Evolutionary conservation across 441 rosid genomes (phyloP), one percentile per base, ranked within the genome.

Genomic region (Pelargonium myrrhifolium): DNA sequence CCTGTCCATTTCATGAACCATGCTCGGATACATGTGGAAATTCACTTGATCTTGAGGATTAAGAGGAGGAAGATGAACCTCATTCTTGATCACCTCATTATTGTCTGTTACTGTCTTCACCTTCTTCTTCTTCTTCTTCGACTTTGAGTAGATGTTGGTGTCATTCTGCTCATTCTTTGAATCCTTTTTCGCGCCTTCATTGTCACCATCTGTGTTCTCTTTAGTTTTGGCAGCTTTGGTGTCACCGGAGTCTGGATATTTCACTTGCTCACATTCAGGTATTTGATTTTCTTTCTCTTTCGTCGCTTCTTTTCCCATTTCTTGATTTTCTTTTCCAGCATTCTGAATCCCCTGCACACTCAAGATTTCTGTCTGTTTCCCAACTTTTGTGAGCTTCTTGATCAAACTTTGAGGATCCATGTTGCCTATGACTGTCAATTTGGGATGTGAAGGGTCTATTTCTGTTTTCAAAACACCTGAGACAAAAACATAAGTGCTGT

Each of bases 401-500:
- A 81, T 82, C 64, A 86, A 60, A 67, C 76, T 37, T 26, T 66
- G 71, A 6, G 86, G 80, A 61, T 84, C 85, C 28, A 78, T 80
- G 10, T 76, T 74, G 59, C 87, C 87, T 0, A 73, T 62, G 17
- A 74, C 85, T 3, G 80, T 83, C 55, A 86, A 84, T 71, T 70
- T 86, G 0, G 84, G 81, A 28, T 86, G 82, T 35, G 43, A 31
- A 18, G 76, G 73, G 74, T 86, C 84, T 28, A 86, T 75, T 70
- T 86, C 87, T 8, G 78, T 72, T 74, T 71, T 82, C 22, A 80
- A 65, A 43, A 86, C 90, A 45, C 90, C 90, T 86, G 82, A 67
- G 5, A 28, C 55, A 47, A 14, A 3, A 12, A 47, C 53, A 47
- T 47, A 47, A 26, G 26, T 61, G 40, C 15, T 4, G 3, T 28